These are phyloP conservation scores for Cajanus cajan DNA, from an alignment of 306 rosid genomes.

Conservation along the genomic window DNA sequence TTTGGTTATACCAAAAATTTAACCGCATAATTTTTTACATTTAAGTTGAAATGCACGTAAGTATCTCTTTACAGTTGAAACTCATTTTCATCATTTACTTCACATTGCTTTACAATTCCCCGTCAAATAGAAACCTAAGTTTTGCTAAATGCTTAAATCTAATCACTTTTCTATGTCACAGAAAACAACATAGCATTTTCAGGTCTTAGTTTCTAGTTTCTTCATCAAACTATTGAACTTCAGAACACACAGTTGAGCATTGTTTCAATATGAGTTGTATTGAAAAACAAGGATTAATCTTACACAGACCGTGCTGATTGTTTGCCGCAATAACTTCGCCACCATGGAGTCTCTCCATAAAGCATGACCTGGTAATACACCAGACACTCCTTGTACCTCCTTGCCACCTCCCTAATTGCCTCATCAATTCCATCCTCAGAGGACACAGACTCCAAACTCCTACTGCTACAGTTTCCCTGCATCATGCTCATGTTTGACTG, in stretches of 20 bases:
- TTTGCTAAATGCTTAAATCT: neutral
- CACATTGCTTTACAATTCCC: neutral
- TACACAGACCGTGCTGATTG: conserved; percentile 41
- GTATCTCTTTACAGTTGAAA: neutral
- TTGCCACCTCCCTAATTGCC: conserved; percentile 55
- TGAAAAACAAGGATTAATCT: conserved; percentile 36
- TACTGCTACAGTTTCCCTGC: conserved; percentile 16
- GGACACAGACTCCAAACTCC: conserved; percentile 30
- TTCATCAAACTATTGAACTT: conserved; percentile 13
- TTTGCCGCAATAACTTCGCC: conserved; percentile 41
- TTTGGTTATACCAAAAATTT: neutral
- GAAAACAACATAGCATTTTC: neutral
- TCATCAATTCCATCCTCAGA: conserved; percentile 37
- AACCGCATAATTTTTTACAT: neutral
- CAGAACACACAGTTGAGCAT: neutral
- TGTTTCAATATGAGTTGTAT: neutral
- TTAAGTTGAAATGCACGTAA: neutral
- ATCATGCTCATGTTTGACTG: conserved; percentile 16
- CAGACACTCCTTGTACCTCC: conserved; percentile 62
- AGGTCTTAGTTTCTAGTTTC: neutral
- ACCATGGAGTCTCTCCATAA: conserved; percentile 57
- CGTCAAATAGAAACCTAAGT: neutral
- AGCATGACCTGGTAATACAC: conserved; percentile 76
- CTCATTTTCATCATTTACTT: neutral
- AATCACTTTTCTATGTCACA: neutral